A percentile compares a stretch with the other conserved stretches of the same genome.
phyloP scores from a whole-genome alignment of 2,329 filamentous ascomycete genomes.

The Parafenestella ontariensis region DNA sequence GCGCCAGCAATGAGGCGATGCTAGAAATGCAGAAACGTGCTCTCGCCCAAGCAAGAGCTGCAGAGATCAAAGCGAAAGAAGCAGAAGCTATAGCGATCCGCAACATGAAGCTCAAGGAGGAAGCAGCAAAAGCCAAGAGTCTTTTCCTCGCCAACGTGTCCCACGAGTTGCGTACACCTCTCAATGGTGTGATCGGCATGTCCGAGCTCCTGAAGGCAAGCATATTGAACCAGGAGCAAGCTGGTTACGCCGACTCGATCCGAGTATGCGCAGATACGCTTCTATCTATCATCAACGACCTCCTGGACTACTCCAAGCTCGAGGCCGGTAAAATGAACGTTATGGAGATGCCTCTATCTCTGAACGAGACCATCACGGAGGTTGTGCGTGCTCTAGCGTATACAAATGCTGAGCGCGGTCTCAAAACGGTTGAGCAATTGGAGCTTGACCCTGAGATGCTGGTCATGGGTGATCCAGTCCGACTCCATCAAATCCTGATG shows the following conservation, averaged over 20 bases:
- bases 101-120: conserved; percentile 82
- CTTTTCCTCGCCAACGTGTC: conserved; percentile 70
- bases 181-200: conserved; percentile 65
- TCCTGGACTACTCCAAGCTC: conserved; percentile 61
- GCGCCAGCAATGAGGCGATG: conserved; percentile 79
- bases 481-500: conserved; percentile 64
- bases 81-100: conserved; percentile 79
- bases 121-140: conserved; percentile 82
- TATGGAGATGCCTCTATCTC: conserved; percentile 62
- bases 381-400: conserved; percentile 69
- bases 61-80: conserved; percentile 77
- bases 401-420: conserved; percentile 66
- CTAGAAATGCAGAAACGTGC: conserved; percentile 77
- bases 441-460: conserved; percentile 63
- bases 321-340: conserved; percentile 65
- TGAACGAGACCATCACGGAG: conserved; percentile 67
- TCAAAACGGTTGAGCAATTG: conserved; percentile 64
- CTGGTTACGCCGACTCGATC: conserved; percentile 69
- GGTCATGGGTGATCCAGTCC: conserved; percentile 59
- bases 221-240: conserved; percentile 63
- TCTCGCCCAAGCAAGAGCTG: conserved; percentile 72
- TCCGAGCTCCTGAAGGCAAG: conserved; percentile 68
- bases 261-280: conserved; percentile 67
- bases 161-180: conserved; percentile 64
- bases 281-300: conserved; percentile 61